A percentile compares a stretch with the other conserved stretches of the same genome.
phyloP scores from a whole-genome alignment of 139 green algal species.

The Haematococcus sp. region DNA sequence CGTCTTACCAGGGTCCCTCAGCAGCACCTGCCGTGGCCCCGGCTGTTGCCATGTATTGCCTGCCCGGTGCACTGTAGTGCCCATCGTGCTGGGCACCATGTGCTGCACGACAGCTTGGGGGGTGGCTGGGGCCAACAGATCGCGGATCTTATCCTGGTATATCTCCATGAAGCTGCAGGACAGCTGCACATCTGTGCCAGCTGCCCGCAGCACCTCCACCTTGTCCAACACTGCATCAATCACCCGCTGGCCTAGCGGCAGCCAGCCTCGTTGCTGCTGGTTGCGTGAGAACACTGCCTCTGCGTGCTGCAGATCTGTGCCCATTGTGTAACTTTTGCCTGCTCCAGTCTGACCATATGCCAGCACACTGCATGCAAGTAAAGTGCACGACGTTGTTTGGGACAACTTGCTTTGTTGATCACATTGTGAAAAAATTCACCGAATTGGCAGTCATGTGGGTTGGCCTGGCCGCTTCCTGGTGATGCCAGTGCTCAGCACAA shows the following conservation, averaged over 20 bases:
- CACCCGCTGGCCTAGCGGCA: not conserved
- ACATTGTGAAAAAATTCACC: too few relatives aligned
- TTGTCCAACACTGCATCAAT: not conserved
- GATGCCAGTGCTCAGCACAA: too few relatives aligned
- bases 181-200: not conserved
- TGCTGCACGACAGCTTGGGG: not conserved
- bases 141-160: slow-evolving; percentile 90
- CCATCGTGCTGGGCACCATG: not conserved
- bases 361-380: too few relatives aligned
- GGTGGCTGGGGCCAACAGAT: slow-evolving; percentile 58
- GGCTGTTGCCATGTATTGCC: not conserved
- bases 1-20: too few relatives aligned
- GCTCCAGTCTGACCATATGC: slow-evolving; percentile 32
- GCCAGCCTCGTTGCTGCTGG: not conserved
- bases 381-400: too few relatives aligned
- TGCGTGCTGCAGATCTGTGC: not conserved
- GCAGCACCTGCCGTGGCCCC: too few relatives aligned
- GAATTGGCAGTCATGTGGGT: too few relatives aligned
- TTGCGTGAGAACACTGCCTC: not conserved
- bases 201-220: not conserved
- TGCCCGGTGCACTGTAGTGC: not conserved
- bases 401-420: too few relatives aligned
- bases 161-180: slow-evolving; percentile 80
- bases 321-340: slow-evolving; percentile 19
- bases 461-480: too few relatives aligned